Percentiles rank a stretch among this genome's conserved stretches.
Conservation (phyloP, 1,284 basidiomycete species). For the Cutaneotrichosporon cavernicola region DNA sequence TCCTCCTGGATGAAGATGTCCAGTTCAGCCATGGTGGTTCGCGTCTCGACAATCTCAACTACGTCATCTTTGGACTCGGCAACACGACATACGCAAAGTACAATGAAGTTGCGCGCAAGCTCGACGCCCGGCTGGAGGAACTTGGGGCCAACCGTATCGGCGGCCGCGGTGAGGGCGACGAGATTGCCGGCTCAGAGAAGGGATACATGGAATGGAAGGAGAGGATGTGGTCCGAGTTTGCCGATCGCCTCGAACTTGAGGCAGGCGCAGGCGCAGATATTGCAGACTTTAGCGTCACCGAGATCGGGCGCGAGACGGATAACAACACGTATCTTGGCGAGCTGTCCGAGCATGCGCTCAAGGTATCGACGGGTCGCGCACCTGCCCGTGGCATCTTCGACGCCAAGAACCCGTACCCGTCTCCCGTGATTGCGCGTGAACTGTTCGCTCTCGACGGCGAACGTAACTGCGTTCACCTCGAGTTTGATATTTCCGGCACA, state of each 20-base stretch:
- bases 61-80: conserved; percentile 90
- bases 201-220: conserved; percentile 99
- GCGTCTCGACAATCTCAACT: conserved; percentile 81
- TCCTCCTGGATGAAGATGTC: conserved; percentile 78
- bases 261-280: conserved; percentile 93
- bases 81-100: conserved; percentile 97
- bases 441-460: conserved; percentile 73
- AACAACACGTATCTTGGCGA: conserved; percentile 92
- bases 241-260: conserved; percentile 76
- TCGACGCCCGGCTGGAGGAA: conserved; percentile 71
- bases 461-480: conserved; percentile 91
- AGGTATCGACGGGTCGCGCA: conserved; percentile 54
- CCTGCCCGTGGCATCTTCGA: conserved; percentile 59
- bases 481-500: conserved; percentile 89
- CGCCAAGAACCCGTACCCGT: conserved; percentile 92
- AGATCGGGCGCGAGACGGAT: conserved; percentile 64
- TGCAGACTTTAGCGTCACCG: conserved; percentile 89
- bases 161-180: conserved; percentile 90
- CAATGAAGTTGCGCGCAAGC: conserved; percentile 78
- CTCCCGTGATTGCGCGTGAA: conserved; percentile 78
- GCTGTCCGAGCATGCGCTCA: conserved; percentile 79
- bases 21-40: conserved; percentile 70
- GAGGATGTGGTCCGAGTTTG: conserved; percentile 87
- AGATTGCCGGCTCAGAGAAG: conserved; percentile 99
- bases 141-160: conserved; percentile 86